phyloP scores from a whole-genome alignment of 2,329 filamentous ascomycete genomes.

The Trichoderma afroharzianum region DNA sequence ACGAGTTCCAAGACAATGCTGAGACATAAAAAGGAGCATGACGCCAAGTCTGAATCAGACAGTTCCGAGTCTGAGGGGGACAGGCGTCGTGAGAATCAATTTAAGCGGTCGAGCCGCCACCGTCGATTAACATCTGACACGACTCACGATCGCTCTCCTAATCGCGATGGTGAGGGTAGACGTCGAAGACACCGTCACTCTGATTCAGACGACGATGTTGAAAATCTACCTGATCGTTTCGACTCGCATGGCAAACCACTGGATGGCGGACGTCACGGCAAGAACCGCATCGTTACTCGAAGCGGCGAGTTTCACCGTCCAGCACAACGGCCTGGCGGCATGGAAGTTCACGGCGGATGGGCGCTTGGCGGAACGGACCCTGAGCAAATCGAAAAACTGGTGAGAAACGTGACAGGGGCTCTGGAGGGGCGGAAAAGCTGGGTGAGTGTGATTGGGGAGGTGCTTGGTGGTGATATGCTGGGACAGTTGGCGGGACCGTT shows the following conservation, averaged over 20 bases:
- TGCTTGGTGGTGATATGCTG: constrained; percentile 19
- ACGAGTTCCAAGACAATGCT: constrained; percentile 45
- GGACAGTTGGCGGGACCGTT: background rate
- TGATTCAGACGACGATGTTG: constrained; percentile 35
- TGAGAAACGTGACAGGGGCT: constrained; percentile 30
- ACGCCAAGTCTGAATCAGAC: constrained; percentile 24
- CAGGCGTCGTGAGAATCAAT: constrained; percentile 21
- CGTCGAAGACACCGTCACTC: constrained; percentile 6
- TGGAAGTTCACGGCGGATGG: constrained; percentile 42
- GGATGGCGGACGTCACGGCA: constrained; percentile 22
- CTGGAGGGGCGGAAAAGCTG: constrained; percentile 30
- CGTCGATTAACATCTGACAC: constrained; percentile 35
- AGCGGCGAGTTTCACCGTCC: constrained; percentile 43
- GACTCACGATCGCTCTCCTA: constrained; percentile 30
- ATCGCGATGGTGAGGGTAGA: constrained; percentile 15
- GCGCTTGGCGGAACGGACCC: constrained; percentile 42
- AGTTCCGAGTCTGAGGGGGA: constrained; percentile 20
- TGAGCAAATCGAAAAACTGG: constrained; percentile 36
- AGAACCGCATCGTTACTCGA: constrained; percentile 33
- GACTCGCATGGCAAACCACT: constrained; percentile 43
- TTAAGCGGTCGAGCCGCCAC: constrained; percentile 19
- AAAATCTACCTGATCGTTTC: constrained; percentile 47
- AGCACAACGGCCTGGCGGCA: constrained; percentile 31
- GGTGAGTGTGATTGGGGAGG: constrained; percentile 26
- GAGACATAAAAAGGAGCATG: constrained; percentile 37